Percentiles rank a stretch among this genome's conserved stretches.
Evolutionary conservation across 257 asterid species (phyloP).

Genomic region (Fraxinus anomala): DNA sequence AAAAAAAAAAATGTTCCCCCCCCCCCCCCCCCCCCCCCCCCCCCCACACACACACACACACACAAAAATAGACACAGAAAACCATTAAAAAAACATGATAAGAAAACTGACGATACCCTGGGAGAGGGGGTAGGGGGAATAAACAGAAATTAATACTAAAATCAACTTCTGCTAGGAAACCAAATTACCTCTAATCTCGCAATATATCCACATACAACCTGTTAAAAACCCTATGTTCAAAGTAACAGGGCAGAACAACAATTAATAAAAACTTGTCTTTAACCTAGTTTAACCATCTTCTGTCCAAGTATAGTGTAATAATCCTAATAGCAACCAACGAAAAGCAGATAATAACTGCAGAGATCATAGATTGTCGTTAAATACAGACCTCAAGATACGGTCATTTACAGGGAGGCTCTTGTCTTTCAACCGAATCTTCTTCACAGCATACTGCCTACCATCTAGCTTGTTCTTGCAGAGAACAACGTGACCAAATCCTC

Average conservation of each 20-base stretch:
- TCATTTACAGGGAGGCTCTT: slow-evolving; percentile 81
- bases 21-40: background rate
- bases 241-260: background rate
- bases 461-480: slow-evolving; percentile 95
- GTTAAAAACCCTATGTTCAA: background rate
- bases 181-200: background rate
- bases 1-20: no score
- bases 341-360: background rate
- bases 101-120: background rate
- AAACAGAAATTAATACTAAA: background rate
- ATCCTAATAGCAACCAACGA: background rate
- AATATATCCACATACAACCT: background rate
- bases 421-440: slow-evolving; percentile 90
- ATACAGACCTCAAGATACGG: slow-evolving; percentile 78
- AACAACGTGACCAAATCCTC: slow-evolving; percentile 98
- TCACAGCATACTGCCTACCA: slow-evolving; percentile 95
- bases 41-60: no score
- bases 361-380: slow-evolving; percentile 12
- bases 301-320: background rate
- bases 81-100: background rate
- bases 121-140: background rate
- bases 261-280: background rate
- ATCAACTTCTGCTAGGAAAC: background rate
- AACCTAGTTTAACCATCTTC: background rate
- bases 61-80: no score